A percentile compares a stretch with the other conserved stretches of the same genome.
Conservation (phyloP, 2,329 filamentous ascomycete species). For the Rutstroemia sp. region DNA sequence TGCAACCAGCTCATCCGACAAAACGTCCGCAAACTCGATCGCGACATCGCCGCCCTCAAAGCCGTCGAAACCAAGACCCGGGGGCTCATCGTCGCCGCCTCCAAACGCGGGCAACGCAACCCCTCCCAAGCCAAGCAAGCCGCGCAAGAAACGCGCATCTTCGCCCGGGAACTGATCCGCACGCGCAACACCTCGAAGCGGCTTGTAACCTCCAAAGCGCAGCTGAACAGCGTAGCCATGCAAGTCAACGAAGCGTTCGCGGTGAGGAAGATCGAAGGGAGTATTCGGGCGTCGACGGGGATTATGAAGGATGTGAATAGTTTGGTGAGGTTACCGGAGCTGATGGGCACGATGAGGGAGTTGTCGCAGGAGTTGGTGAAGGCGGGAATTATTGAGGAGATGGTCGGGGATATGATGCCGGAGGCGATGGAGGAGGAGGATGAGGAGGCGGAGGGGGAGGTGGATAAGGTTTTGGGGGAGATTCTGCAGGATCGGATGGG, state of each 20-base stretch:
- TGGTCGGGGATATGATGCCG: conserved; percentile 83
- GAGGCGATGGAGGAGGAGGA: conserved; percentile 66
- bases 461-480: conserved; percentile 88
- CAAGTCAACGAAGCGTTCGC: conserved; percentile 96
- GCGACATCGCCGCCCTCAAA: conserved; percentile 76
- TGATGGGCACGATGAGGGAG: conserved; percentile 84
- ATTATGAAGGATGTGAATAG: conserved; percentile 97
- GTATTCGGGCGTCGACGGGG: conserved; percentile 74
- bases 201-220: conserved; percentile 80
- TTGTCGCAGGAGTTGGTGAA: conserved; percentile 82
- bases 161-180: conserved; percentile 80
- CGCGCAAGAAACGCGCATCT: conserved; percentile 73
- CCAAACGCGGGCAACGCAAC: conserved; percentile 72
- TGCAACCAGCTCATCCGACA: conserved; percentile 84
- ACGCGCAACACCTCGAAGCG: conserved; percentile 68
- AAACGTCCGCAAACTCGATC: conserved; percentile 91
- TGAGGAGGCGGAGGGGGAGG: conserved; percentile 71
- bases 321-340: conserved; percentile 74
- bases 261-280: conserved; percentile 91
- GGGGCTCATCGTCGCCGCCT: conserved; percentile 74
- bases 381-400: conserved; percentile 96
- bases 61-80: conserved; percentile 77
- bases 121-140: conserved; percentile 74
- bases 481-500: conserved; percentile 77
- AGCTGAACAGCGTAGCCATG: conserved; percentile 90